Evolutionary conservation across 441 rosid genomes (phyloP), one percentile per base, ranked within the genome.

Genomic region (Erodium trifolium): DNA sequence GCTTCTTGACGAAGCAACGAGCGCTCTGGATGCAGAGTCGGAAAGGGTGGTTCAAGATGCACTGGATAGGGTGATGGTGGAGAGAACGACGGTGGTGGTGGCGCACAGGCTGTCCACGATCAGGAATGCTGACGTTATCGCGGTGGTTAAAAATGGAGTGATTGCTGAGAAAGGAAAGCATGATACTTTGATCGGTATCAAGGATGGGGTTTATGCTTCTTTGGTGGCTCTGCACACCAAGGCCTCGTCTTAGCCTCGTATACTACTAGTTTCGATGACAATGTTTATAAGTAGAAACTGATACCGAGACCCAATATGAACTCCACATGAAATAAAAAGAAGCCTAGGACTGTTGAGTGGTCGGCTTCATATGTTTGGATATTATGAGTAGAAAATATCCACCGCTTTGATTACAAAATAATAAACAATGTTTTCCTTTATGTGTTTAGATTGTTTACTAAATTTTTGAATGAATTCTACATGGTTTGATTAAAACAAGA

Each of bases 1-100:
- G 64, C 80, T 87, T 0, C 69, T 85, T 0, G 87, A 87, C 27
- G 96, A 92, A 72, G 97, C 93, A 19, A 88, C 85, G 0, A 90
- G 98, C 62, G 89, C 98, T 0, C 78, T 87, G 0, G 96, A 90
- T 34, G 87, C 89, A 0, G 88, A 88, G 68, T 87, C 92, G 0
- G 88, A 92, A 41, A 78, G 80, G 35, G 86, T 87, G 63, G 96
- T 88, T 71, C 95, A 87, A 41, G 88, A 88, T 7, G 91, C 86
- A 23, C 53, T 85, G 4, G 93, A 88, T 53, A 63, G 80, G 35
- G 88, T 74, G 6, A 80, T 80, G 88, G 82, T 83, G 63, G 78
- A 82, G 65, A 66, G 84, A 6, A 88, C 98, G 3, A 86, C 92
- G 0, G 39, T 92, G 10, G 86, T 87, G 14, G 92, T 88, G 6